Evolutionary conservation across 441 rosid species (phyloP), one percentile per base, ranked within the genome.

Genomic region (Populus hybrid): DNA sequence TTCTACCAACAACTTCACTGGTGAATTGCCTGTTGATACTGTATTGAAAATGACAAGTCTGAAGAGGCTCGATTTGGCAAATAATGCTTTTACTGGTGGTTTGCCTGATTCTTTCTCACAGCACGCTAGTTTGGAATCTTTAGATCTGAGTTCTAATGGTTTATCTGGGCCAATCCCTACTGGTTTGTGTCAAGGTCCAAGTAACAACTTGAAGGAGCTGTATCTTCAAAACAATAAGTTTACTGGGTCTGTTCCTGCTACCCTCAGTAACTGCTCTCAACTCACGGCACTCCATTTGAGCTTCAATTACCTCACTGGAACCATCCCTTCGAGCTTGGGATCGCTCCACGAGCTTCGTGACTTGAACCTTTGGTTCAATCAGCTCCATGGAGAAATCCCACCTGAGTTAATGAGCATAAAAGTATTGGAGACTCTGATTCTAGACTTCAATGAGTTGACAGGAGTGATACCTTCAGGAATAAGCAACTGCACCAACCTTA

Each of bases 81-180:
- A 78, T 84, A 95, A 95, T 75, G 18, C 74, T n/a, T 93, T 93
- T 70, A 30, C 72, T 38, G 99, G 99, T 72, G 79, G 50, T 21
- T 84, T 95, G 75, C 89, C 93, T 16, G 91, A 87, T 30, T 90
- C 95, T 53, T 75, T 92, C 71, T 86, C 89, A 34, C 86, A 84
- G 75, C 84, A 90, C 66, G 77, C 93, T 67, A 85, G 77, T 35
- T 50, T 96, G 90, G 81, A 86, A 77, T 71, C 85, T 18, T 63
- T 94, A 53, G 98, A 96, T 86, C 90, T 96, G 74, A 93, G 98
- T 84, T 87, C 98, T 46, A 96, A 96, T 84, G 82, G 80, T 76
- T 77, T 96, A 0, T 80, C 89, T 20, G 99, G 98, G 6, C 6
- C 67, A 59, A 91, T 96, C 73, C 95, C 96, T 18, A 18, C 79